Conservation (phyloP, 352 stramenopile species). For the Pythium graminicola region DNA sequence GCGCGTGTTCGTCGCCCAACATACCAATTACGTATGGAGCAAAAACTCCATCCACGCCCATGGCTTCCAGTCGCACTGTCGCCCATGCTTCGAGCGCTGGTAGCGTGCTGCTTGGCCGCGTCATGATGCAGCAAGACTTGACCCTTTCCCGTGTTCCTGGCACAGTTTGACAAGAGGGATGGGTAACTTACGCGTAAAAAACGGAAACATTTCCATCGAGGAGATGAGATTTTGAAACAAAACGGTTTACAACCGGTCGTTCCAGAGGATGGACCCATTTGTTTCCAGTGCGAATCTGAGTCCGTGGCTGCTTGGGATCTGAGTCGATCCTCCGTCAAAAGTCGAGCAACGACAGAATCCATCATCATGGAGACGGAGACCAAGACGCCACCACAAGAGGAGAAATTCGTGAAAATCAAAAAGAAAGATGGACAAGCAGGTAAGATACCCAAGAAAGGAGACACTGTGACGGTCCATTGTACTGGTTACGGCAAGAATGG, state of each 20-base stretch:
- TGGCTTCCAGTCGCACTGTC: conserved; percentile 46
- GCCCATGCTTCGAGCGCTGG: conserved; percentile 54
- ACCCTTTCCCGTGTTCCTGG: conserved; percentile 17
- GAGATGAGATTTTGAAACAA: conserved; percentile 4
- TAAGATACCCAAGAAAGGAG: conserved; percentile 43
- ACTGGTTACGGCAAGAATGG: conserved; percentile 75
- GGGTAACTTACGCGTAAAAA: conserved; percentile 13
- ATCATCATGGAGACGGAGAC: too few relatives aligned
- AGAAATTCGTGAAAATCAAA: too few relatives aligned
- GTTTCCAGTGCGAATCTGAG: conserved; percentile 6
- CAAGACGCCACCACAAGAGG: too few relatives aligned
- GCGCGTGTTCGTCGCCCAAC: conserved; percentile 29
- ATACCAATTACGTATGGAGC: conserved; percentile 80
- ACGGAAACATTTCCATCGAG: conserved; percentile 3
- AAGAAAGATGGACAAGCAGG: conserved; percentile 42
- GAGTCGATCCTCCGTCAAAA: neutral
- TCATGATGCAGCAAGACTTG: conserved; percentile 9
- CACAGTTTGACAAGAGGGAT: conserved; percentile 10
- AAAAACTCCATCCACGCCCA: conserved; percentile 79
- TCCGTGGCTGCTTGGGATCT: conserved; percentile 5
- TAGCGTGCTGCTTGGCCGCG: conserved; percentile 10
- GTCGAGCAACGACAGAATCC: too few relatives aligned
- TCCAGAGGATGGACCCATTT: conserved; percentile 7
- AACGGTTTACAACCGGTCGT: conserved; percentile 9
- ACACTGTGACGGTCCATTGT: conserved; percentile 75